These are phyloP conservation scores for Mycena polygramma DNA, from an alignment of 768 basidiomycete genomes.

Conservation along the genomic window DNA sequence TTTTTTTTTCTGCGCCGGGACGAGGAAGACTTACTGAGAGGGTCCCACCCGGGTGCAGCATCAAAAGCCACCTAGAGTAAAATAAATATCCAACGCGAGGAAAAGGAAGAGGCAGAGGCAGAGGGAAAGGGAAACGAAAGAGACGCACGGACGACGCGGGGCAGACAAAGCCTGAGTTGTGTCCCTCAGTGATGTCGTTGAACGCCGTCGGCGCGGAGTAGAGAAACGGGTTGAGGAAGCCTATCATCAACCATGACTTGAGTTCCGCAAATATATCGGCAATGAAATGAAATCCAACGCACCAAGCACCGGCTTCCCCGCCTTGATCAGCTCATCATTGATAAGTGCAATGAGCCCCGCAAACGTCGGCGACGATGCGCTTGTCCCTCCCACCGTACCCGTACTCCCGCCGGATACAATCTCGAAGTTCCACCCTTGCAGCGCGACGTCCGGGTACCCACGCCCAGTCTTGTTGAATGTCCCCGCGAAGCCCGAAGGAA, in stretches of 20 bases:
- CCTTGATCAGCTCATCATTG: constrained; percentile 8
- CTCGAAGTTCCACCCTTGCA: constrained; percentile 5
- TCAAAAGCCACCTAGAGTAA: constrained; percentile 7
- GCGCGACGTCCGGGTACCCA: constrained; percentile 24
- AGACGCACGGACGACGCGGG: constrained; percentile 11
- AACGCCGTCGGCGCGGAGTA: constrained; percentile 1
- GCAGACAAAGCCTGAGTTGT: constrained; percentile 14
- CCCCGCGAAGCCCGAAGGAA: constrained; percentile 52
- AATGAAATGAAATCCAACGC: too few relatives aligned
- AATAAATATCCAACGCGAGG: neutral
- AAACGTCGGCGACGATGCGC: constrained; percentile 15
- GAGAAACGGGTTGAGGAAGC: constrained; percentile 17
- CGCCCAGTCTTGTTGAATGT: constrained; percentile 53
- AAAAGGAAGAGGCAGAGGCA: too few relatives aligned
- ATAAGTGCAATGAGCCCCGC: constrained; percentile 11
- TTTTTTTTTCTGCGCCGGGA: neutral
- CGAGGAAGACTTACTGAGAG: constrained; percentile 4
- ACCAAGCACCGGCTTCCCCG: constrained; percentile 7
- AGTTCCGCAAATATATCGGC: too few relatives aligned
- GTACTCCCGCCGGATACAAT: neutral
- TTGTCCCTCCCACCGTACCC: neutral
- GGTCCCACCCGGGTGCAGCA: constrained; percentile 14
- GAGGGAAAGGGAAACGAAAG: too few relatives aligned
- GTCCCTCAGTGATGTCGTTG: neutral
- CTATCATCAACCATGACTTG: too few relatives aligned